Evolutionary conservation across 495 filamentous ascomycete species (phyloP), one percentile per base, ranked within the genome.

Genomic region (Aspergillus ostianus): DNA sequence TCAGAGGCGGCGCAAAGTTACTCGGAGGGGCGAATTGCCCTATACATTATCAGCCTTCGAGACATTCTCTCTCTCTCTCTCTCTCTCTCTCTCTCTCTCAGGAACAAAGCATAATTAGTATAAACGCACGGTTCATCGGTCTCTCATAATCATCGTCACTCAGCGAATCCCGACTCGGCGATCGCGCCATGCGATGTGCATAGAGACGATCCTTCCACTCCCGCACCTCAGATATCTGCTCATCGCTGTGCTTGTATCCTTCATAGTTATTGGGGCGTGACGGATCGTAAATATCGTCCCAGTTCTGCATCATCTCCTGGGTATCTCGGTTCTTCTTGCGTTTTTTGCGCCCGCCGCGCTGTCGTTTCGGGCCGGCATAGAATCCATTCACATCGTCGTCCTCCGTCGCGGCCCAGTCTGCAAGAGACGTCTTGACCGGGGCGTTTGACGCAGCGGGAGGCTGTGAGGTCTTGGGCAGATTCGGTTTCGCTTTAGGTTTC

Each of bases 221-320:
- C 44, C 85, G 80, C 19, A 93, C 82, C 71, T 94, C 90, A 0
- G 79, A 69, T 47, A 92, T 83, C 63, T 89, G 87, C 70, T 97
- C 93, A 30, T 96, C 92, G 61, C 91, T 93, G 44, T 87, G 78
- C 50, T 89, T 84, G 67, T 96, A 97, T 70, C 96, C 90, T 50
- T 92, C 87, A 58, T 93, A 92, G 56, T 85, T 90, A 46, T 92
- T 97, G 1, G 93, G 93, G 20, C 88, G 75, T 3, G 88, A 81
- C 0, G 91, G 90, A 65, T 97, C 93, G 66, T 97, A 98, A 48
- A 93, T 85, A 69, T 96, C 93, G 67, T 96, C 90, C 93, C 93
- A 97, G 67, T 96, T 87, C 47, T 90, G 89, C 53, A 85, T 77
- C 44, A 79, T 64, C 47, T 76, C 82, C 7, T 81, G 71, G 45